Evolutionary conservation across 306 rosid genomes (phyloP), one percentile per base, ranked within the genome.

Genomic region (Gleditsia sinensis): DNA sequence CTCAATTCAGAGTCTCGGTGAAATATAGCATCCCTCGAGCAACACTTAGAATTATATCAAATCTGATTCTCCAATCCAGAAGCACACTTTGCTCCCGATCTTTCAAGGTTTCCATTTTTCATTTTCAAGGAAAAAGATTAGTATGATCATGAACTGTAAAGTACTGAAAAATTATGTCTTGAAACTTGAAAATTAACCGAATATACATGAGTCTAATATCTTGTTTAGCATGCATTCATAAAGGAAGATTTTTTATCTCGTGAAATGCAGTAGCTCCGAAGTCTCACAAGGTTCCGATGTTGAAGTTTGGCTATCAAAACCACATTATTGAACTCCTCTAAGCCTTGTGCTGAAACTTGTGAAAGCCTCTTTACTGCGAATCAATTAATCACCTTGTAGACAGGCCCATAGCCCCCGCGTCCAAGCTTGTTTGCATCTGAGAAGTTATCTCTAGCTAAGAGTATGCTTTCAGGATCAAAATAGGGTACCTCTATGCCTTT

Each of bases 381-480:
- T 34, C 37, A 61, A 36, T 9, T 6, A 5, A 32, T 74, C 9
- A 85, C 89, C 90, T 80, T 85, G 46, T 81, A 87, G 2, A 90
- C 89, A 14, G 87, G 82, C 17, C 95, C 95, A 57, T 77, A 87
- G 16, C 95, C 95, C 21, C 92, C 95, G 42, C 11, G 70, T 56
- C 90, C 92, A 9, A 83, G 82, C 68, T 77, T 81, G 62, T 84
- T 84, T 56, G 75, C 55, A 23, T 88, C 77, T n/a, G 91, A 84
- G 66, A 89, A 87, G 33, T 77, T 50, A 62, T 85, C 70, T 14
- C 87, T 87, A 3, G 92, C 95, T 0, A 4, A 70, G 3, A 79
- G 7, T 21, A 89, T 60, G 19, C 81, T 63, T 17, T 33, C 72
- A n/a, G 83, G 57, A 69, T 63, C 13, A 23, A 63, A 85, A 48